A percentile compares a stretch with the other conserved stretches of the same genome.
Conservation (phyloP, 2,329 filamentous ascomycete species). For the Clonostachys sp. region DNA sequence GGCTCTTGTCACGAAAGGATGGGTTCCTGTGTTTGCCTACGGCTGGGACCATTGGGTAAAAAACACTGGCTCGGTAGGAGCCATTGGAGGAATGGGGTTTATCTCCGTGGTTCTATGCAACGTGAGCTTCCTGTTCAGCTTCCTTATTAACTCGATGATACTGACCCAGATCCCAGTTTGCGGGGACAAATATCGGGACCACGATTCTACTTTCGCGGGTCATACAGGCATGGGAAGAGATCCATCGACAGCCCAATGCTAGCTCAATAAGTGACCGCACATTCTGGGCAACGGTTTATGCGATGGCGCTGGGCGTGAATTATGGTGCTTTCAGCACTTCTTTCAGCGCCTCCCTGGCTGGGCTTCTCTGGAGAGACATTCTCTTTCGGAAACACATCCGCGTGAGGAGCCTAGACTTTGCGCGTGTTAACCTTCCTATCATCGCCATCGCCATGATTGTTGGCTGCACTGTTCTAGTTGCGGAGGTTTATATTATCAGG, state of each 20-base stretch:
- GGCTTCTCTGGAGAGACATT: conserved; percentile 70
- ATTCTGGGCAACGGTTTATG: conserved; percentile 71
- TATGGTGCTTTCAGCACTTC: conserved; percentile 70
- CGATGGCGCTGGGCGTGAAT: conserved; percentile 71
- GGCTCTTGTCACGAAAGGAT: conserved; percentile 67
- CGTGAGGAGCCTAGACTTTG: conserved; percentile 61
- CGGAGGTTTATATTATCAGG: conserved; percentile 53
- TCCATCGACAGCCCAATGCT: conserved; percentile 40
- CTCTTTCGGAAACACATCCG: conserved; percentile 63
- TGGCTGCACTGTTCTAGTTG: conserved; percentile 56
- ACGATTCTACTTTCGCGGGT: conserved; percentile 69
- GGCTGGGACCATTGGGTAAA: conserved; percentile 71
- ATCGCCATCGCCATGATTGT: conserved; percentile 65
- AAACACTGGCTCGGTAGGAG: conserved; percentile 64
- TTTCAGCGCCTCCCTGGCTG: conserved; percentile 68
- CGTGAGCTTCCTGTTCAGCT: conserved; percentile 32
- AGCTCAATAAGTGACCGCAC: conserved; percentile 54
- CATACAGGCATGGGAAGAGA: conserved; percentile 62
- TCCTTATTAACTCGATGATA: neutral
- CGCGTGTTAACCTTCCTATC: conserved; percentile 64
- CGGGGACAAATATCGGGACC: conserved; percentile 73
- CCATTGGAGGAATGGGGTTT: conserved; percentile 69
- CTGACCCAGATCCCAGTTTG: conserved; percentile 45
- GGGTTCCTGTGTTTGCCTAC: conserved; percentile 68
- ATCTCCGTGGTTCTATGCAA: conserved; percentile 68